Base-by-base conservation (phyloP, 169 alveolate genomes). In the Cryptosporidium felis region DNA sequence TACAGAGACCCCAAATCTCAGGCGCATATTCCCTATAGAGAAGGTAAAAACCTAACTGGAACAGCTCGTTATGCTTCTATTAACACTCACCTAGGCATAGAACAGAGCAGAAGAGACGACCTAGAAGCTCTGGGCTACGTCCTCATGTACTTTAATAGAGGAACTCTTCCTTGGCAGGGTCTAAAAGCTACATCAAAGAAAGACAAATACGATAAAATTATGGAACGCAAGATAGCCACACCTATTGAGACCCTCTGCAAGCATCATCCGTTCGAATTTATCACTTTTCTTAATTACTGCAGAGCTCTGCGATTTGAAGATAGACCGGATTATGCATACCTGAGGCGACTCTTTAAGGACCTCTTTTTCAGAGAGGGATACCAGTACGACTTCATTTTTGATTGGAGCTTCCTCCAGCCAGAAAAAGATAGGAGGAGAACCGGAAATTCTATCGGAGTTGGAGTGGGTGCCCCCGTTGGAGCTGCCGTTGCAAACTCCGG, bases 121-220 rank as follows among this genome's bases (percentile, higher is more conserved):
- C 91, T 98, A 67, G 99, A 98, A 92, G 98, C 99, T 47, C 92
- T 98, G 16, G 99, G 99, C 9, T 98, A 97, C 91, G 90, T 91
- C 28, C 93, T 98, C 56, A 95, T 97, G 95, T 97, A 96, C 93
- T 97, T 98, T 92, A 94, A 96, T 80, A 93, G 98, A 62, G 99
- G 99, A 38, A 92, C 97, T 60, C 95, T 98, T 26, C 99, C 99
- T 18, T 98, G 99, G 99, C 99, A 98, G 82, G 99, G 98, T 26
- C 92, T 94, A 44, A 94, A 95, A 85, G 99, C 99, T 53, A 94
- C 94, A 4, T 94, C 96, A 49, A 96, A 96, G 91, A 96, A 95
- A 90, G 99, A 97, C 90, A 97, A 97, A 91, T 97, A 97, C 89
- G 98, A 97, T 89, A 97, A 96, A 91, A 97, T 98, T 92, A 96